These are phyloP conservation scores for Penicillium taxi DNA, from an alignment of 495 filamentous ascomycete genomes.

Conservation along the genomic window DNA sequence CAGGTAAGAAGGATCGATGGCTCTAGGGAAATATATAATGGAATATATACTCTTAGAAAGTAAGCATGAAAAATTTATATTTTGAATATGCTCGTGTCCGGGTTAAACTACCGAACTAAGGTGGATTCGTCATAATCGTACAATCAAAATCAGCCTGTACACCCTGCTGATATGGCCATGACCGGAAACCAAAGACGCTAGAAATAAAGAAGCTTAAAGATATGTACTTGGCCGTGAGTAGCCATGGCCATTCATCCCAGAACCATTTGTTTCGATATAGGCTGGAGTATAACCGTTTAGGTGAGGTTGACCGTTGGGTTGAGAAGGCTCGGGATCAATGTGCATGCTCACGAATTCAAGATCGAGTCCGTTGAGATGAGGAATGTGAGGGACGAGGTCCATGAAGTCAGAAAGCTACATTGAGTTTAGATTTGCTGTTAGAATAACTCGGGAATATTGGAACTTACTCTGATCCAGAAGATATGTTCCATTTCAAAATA, in stretches of 20 bases:
- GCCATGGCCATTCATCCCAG: slow-evolving; percentile 30
- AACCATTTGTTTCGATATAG: slow-evolving; percentile 19
- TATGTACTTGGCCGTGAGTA: slow-evolving; percentile 41
- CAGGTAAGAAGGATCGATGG: too few species aligned
- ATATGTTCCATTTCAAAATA: slow-evolving; percentile 52
- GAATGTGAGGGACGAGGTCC: slow-evolving; percentile 60
- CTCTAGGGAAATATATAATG: too few species aligned
- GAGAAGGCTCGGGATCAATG: slow-evolving; percentile 34
- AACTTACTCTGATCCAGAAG: slow-evolving; percentile 68
- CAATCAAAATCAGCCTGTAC: slow-evolving; percentile 38
- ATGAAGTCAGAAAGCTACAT: slow-evolving; percentile 63
- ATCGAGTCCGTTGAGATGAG: slow-evolving; percentile 57
- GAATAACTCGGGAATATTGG: too few species aligned
- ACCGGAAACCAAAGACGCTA: slow-evolving; percentile 15
- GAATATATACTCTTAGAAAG: too few species aligned
- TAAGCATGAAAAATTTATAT: too few species aligned
- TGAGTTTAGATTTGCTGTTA: too few species aligned
- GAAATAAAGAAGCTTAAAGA: slow-evolving; percentile 27
- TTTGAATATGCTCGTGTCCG: too few species aligned
- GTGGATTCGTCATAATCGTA: slow-evolving; percentile 42
- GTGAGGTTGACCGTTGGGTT: slow-evolving; percentile 8
- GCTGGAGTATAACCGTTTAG: slow-evolving; percentile 28
- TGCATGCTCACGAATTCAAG: slow-evolving; percentile 45
- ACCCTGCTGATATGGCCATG: slow-evolving; percentile 19
- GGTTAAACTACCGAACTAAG: slow-evolving; percentile 17